A percentile compares a stretch with the other conserved stretches of the same genome.
Evolutionary conservation across 1,284 basidiomycete species (phyloP).

Genomic region (Heterobasidion occidentale): DNA sequence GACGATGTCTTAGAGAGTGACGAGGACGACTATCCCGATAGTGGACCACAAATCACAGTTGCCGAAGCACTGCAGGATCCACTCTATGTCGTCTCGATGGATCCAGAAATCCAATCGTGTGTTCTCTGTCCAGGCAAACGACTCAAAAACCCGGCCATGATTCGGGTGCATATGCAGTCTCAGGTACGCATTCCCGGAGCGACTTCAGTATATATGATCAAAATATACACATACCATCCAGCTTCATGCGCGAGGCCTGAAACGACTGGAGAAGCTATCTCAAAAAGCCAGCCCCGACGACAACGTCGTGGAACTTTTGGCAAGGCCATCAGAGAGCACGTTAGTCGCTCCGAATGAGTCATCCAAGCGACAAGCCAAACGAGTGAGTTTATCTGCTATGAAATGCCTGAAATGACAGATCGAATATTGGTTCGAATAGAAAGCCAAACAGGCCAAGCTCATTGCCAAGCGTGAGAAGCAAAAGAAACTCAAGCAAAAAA

Average conservation of each 20-base stretch:
- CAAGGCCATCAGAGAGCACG: background rate
- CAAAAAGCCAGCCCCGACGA: conserved; percentile 28
- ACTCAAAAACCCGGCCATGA: conserved; percentile 59
- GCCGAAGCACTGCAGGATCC: conserved; percentile 56
- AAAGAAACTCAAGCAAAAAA: conserved; percentile 25
- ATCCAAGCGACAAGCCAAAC: conserved; percentile 51
- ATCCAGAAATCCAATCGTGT: conserved; percentile 50
- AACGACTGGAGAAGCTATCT: conserved; percentile 38
- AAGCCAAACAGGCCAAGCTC: conserved; percentile 28
- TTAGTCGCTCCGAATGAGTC: background rate
- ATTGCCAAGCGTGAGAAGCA: conserved; percentile 30
- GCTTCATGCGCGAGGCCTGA: conserved; percentile 55
- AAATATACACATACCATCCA: conserved; percentile 16
- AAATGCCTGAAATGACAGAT: background rate
- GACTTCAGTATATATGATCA: background rate
- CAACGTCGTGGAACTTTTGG: conserved; percentile 29
- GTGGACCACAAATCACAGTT: conserved; percentile 43
- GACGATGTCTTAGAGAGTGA: conserved; percentile 16
- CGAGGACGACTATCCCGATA: conserved; percentile 20
- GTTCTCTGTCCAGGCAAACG: conserved; percentile 70
- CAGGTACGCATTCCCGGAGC: conserved; percentile 42
- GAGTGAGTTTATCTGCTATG: conserved; percentile 29
- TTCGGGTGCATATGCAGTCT: conserved; percentile 53
- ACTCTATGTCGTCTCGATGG: conserved; percentile 48
- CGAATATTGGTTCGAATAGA: conserved; percentile 21